Evolutionary conservation across 1,284 basidiomycete species (phyloP), one percentile per base, ranked within the genome.

Genomic region (Cystodermella granulosa): DNA sequence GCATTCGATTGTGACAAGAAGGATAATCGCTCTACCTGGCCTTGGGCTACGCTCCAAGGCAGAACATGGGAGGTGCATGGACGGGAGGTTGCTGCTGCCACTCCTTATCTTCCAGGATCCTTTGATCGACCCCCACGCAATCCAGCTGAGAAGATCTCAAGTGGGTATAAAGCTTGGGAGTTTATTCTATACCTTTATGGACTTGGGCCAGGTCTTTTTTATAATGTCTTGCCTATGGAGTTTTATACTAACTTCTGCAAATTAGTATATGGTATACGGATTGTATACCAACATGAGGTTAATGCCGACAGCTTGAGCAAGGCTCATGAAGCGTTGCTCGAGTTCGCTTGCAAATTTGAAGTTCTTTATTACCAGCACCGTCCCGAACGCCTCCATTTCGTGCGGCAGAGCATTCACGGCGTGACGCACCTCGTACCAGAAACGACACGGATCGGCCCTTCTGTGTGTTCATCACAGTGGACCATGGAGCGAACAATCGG

Each of bases 61-160:
- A 48, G 59, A 0, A 34, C 45, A 1, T 74, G 73, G 73, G 55
- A 52, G 13, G 31, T 22, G 3, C 72, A 74, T 53, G 72, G 70
- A 2, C 42, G 54, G 15, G 43, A 31, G 7, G 59, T 67, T 24
- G 63, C 50, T 0, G 36, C 41, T 7, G n/a, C 47, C 5, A 52
- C 48, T 4, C 42, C 38, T 18, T 62, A 60, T 41, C 41, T 66
- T 16, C 66, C 63, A 8, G 48, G 51, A 1, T 66, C 61, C 1
- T 66, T 67, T 48, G 55, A 62, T 43, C 44, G 52, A 6, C 53
- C 62, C 3, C 67, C 65, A n/a, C 50, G 62, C 4, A 61, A 69
- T 50, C 52, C 54, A 11, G 56, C 58, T 5, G 54, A 64, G 41
- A 67, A 67, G 49, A 57, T 65, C n/a, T 51, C 48, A 14, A 62